A percentile compares a stretch with the other conserved stretches of the same genome.
Conservation (phyloP, 495 filamentous ascomycete species). For the Lentithecium fluviatile region DNA sequence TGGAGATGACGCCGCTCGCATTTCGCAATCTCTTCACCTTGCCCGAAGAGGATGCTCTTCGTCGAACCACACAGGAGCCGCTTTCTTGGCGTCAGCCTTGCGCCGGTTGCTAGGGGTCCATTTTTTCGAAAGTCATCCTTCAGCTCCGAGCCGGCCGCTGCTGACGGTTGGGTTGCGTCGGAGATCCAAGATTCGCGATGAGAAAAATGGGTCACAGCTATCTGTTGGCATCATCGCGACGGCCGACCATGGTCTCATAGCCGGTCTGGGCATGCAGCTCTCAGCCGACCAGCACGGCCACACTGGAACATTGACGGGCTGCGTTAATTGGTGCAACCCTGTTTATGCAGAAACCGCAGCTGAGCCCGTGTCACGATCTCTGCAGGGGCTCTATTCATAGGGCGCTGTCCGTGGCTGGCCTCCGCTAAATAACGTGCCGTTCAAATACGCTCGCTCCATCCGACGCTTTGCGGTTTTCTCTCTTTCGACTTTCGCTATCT, state of each 20-base stretch:
- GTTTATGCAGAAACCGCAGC: constrained; percentile 4
- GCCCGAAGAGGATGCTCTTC: no score
- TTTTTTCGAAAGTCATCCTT: no score
- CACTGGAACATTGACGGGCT: background rate
- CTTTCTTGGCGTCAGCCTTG: no score
- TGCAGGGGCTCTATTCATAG: constrained; percentile 25
- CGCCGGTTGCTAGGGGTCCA: no score
- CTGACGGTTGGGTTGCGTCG: no score
- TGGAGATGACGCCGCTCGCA: no score
- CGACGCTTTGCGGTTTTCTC: background rate
- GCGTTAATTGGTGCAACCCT: constrained; percentile 3
- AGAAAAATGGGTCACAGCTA: background rate
- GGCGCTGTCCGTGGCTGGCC: constrained; percentile 9
- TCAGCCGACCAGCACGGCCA: constrained; percentile 33
- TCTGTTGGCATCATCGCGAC: background rate
- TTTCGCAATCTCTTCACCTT: no score
- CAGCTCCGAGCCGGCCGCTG: no score
- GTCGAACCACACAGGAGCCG: no score
- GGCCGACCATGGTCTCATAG: no score
- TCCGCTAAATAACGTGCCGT: background rate
- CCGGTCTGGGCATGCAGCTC: constrained; percentile 1
- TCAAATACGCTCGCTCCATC: constrained; percentile 6
- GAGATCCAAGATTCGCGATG: no score
- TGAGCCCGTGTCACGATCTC: constrained; percentile 2
- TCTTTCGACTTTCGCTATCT: constrained; percentile 7